Conservation (phyloP, 2,329 filamentous ascomycete species). For the Fusarium beomiforme region DNA sequence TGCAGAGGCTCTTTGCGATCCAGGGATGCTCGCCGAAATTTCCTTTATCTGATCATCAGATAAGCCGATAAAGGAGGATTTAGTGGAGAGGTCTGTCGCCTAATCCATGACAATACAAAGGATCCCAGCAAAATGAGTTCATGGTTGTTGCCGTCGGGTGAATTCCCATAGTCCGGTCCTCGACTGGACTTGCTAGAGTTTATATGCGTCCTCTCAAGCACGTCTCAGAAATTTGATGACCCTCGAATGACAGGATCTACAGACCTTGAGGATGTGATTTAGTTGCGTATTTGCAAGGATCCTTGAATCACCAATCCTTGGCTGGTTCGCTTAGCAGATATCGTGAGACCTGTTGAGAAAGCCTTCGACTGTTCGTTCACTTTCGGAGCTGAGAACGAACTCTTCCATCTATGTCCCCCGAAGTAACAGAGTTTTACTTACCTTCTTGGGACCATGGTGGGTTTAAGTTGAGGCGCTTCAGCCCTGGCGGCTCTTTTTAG, state of each 20-base stretch:
- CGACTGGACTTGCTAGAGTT: background rate
- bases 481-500: constrained; percentile 2
- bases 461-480: constrained; percentile 10
- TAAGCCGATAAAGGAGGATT: constrained; percentile 14
- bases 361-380: background rate
- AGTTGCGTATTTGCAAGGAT: background rate
- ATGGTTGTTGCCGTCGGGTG: background rate
- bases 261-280: background rate
- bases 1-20: constrained; percentile 5
- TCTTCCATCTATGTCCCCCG: background rate
- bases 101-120: background rate
- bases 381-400: background rate
- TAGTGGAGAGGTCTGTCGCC: background rate
- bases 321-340: background rate
- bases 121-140: background rate
- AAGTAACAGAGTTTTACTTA: background rate
- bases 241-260: background rate
- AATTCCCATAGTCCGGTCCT: background rate
- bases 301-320: background rate
- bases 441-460: background rate
- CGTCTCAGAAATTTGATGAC: background rate
- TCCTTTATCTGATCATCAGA: constrained; percentile 36
- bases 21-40: constrained; percentile 11
- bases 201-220: background rate
- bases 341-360: background rate